These are phyloP conservation scores for Casuarina glauca DNA, from an alignment of 306 rosid genomes.

Conservation along the genomic window DNA sequence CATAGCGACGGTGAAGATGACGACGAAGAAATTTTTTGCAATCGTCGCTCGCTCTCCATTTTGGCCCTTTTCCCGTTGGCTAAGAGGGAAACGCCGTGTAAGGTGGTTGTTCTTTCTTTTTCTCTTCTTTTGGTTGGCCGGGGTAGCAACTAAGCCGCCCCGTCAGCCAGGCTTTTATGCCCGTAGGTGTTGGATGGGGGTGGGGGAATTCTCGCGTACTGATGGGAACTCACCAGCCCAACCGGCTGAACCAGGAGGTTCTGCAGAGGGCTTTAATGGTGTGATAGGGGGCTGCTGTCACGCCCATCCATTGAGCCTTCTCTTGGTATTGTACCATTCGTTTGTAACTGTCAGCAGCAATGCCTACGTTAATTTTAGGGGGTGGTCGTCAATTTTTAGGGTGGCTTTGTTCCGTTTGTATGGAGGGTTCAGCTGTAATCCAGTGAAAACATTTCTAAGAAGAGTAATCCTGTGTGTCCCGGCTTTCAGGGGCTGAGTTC, in stretches of 20 bases:
- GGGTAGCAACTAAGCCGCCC: constrained; percentile 37
- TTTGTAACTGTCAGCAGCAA: constrained; percentile 38
- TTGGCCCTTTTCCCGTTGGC: too few species aligned
- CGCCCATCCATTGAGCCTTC: constrained; percentile 1
- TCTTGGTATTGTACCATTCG: constrained; percentile 34
- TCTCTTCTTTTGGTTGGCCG: constrained; percentile 14
- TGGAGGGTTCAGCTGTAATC: constrained; percentile 26
- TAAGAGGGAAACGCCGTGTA: neutral
- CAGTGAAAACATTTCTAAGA: constrained; percentile 2
- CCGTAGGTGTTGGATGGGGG: neutral
- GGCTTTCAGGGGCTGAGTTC: neutral
- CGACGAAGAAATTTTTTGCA: neutral
- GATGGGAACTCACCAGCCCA: constrained; percentile 34
- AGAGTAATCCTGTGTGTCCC: neutral
- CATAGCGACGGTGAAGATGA: constrained; percentile 11
- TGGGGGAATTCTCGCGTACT: neutral
- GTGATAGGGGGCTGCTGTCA: neutral
- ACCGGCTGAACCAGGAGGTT: constrained; percentile 28
- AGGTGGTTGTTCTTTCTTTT: neutral
- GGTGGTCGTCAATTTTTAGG: constrained; percentile 29
- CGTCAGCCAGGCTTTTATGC: constrained; percentile 14
- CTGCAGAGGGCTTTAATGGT: constrained; percentile 32
- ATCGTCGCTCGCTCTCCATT: constrained; percentile 2
- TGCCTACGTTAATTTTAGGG: constrained; percentile 32
- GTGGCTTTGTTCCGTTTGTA: constrained; percentile 4